Conservation (phyloP, 768 basidiomycete genomes). For the Coprinopsis sp. region DNA sequence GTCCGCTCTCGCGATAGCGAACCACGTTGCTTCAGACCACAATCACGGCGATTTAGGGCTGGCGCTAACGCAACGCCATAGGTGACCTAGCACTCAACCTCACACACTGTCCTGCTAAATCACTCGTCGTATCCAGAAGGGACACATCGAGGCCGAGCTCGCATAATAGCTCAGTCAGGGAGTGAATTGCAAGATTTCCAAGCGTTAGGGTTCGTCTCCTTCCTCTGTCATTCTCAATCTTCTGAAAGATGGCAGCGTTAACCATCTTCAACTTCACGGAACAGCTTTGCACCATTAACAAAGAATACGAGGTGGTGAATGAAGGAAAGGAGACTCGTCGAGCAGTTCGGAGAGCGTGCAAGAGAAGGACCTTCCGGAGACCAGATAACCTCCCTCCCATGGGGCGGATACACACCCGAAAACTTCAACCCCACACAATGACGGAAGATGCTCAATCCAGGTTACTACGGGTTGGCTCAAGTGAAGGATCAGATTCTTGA, state of each 20-base stretch:
- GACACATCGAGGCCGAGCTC: constrained; percentile 93
- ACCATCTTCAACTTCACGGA: constrained; percentile 97
- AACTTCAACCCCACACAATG: constrained; percentile 87
- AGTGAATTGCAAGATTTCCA: constrained; percentile 92
- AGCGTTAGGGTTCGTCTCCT: constrained; percentile 88
- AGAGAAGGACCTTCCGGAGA: constrained; percentile 88
- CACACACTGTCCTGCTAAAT: constrained; percentile 85
- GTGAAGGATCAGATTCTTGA: constrained; percentile 93
- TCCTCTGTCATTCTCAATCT: too few species aligned
- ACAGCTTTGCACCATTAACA: constrained; percentile 94
- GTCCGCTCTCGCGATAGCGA: too few species aligned
- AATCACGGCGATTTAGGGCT: too few species aligned
- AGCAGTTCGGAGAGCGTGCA: constrained; percentile 87
- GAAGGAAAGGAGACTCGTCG: constrained; percentile 91
- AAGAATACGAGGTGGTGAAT: constrained; percentile 91
- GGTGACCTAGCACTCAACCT: constrained; percentile 81
- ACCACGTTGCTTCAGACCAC: too few species aligned
- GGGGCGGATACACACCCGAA: constrained; percentile 92
- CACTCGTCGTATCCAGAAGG: constrained; percentile 93
- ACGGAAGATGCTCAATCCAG: constrained; percentile 81
- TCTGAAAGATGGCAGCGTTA: too few species aligned
- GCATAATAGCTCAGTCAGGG: constrained; percentile 93
- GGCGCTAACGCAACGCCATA: too few species aligned
- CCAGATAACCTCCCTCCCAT: constrained; percentile 92
- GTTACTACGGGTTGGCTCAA: constrained; percentile 90